phyloP scores from a whole-genome alignment of 352 stramenopile genomes.

The Pythium guiyangense region DNA sequence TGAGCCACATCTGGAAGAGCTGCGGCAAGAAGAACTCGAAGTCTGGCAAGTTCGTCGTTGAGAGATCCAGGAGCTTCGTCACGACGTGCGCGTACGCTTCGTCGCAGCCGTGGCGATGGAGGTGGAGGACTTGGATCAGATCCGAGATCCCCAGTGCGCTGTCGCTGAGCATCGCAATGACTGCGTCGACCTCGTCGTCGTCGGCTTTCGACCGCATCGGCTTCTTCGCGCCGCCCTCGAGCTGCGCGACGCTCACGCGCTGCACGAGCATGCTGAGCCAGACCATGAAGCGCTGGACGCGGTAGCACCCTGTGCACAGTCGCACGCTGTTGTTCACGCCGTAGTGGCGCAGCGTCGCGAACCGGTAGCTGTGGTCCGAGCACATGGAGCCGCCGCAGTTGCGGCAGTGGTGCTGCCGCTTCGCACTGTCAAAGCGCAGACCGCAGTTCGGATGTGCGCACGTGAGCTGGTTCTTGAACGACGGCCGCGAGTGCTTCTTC shows the following conservation, averaged over 20 bases:
- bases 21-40: conserved; percentile 86
- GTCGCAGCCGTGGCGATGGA: conserved; percentile 71
- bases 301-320: conserved; percentile 67
- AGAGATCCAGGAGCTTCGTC: conserved; percentile 67
- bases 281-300: conserved; percentile 62
- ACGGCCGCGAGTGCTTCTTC: conserved; percentile 49
- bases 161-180: conserved; percentile 47
- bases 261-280: conserved; percentile 70
- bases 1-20: conserved; percentile 83
- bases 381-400: conserved; percentile 79
- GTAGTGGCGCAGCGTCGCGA: conserved; percentile 59
- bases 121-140: conserved; percentile 77
- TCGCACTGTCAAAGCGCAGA: conserved; percentile 72
- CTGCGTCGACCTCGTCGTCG: conserved; percentile 57
- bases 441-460: conserved; percentile 61
- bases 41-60: conserved; percentile 54
- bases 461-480: conserved; percentile 64
- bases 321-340: conserved; percentile 60
- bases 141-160: conserved; percentile 65
- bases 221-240: conserved; percentile 25
- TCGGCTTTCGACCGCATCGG: conserved; percentile 37
- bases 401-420: conserved; percentile 79
- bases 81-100: conserved; percentile 67
- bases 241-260: conserved; percentile 45
- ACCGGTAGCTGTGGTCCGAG: conserved; percentile 76